phyloP scores from a whole-genome alignment of 1,139 yeast genomes.

The Cylindricascospora bacillispora region DNA sequence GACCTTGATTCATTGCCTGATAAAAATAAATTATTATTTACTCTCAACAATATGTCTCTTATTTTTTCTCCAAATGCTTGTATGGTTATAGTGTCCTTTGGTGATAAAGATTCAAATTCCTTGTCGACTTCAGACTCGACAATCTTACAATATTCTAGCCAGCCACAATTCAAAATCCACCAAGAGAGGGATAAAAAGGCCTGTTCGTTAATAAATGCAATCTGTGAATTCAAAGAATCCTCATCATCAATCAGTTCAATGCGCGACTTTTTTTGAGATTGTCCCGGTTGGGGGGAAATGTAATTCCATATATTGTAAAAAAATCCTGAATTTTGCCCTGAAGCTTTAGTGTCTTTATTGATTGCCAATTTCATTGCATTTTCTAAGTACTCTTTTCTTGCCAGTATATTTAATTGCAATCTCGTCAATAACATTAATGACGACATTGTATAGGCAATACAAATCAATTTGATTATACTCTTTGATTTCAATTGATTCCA shows the following conservation, averaged over 20 bases:
- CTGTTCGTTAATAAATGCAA: constrained; percentile 44
- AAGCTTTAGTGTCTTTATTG: no score
- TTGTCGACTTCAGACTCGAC: constrained; percentile 47
- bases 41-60: constrained; percentile 30
- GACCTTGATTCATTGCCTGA: constrained; percentile 2
- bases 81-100: constrained; percentile 56
- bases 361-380: constrained; percentile 64
- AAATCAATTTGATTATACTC: constrained; percentile 61
- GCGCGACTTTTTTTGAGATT: background rate
- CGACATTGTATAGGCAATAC: constrained; percentile 57
- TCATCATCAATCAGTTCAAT: no score
- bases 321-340: no score
- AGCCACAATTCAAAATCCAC: constrained; percentile 90
- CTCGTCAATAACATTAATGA: constrained; percentile 65
- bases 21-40: constrained; percentile 28
- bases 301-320: no score
- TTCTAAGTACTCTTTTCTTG: constrained; percentile 73
- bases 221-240: constrained; percentile 1
- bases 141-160: constrained; percentile 44
- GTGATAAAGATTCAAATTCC: constrained; percentile 53
- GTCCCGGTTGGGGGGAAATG: background rate
- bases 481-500: constrained; percentile 76
- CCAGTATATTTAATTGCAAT: constrained; percentile 75
- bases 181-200: constrained; percentile 79
- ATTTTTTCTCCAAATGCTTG: constrained; percentile 39